Evolutionary conservation across 768 basidiomycete genomes (phyloP), one percentile per base, ranked within the genome.

Genomic region (Pulveroboletus sp.): DNA sequence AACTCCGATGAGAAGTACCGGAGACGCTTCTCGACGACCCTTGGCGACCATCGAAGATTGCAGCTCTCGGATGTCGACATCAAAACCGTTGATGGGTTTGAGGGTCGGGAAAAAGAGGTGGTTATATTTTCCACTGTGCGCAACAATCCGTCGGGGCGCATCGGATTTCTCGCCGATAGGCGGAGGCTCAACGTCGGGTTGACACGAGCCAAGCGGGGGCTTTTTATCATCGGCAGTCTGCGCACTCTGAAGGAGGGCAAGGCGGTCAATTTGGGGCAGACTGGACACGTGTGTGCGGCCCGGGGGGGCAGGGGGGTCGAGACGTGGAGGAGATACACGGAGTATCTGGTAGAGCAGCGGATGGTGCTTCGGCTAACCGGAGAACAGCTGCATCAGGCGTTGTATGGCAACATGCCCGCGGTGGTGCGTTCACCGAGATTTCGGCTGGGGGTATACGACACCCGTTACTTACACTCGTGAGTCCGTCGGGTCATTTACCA

Each of bases 41-140:
- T 94, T 21, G 92, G 91, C 18, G 68, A 76, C 12, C 76, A 76
- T 40, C 82, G 90, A 24, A 81, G 76, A 17, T 72, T 78, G 69
- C 83, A 93, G 56, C 66, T 91, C 7, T 61, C 70, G 0, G 65
- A 78, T 46, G 77, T 96, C 45, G 93, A 95, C 67, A 79, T 95
- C 60, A 90, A 89, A 71, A 95, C 93, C 0, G 93, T 96, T 12
- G 93, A 96, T 59, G 93, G 93, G 17, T 96, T 94, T 65, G 91
- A 96, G 67, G 93, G 93, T 11, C 78, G 91, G 39, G 91, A 96
- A 72, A 95, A 95, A 71, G 86, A 91, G 28, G 82, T 95, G 37
- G 89, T 96, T 55, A 76, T 96, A 38, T 93, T 96, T 66, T 91
- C 89, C 37, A 93, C 92, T 3, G 92, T 93, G 43, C 77, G 93